Evolutionary conservation across 1,284 basidiomycete species (phyloP).

Genomic region (Porodaedalea pini): DNA sequence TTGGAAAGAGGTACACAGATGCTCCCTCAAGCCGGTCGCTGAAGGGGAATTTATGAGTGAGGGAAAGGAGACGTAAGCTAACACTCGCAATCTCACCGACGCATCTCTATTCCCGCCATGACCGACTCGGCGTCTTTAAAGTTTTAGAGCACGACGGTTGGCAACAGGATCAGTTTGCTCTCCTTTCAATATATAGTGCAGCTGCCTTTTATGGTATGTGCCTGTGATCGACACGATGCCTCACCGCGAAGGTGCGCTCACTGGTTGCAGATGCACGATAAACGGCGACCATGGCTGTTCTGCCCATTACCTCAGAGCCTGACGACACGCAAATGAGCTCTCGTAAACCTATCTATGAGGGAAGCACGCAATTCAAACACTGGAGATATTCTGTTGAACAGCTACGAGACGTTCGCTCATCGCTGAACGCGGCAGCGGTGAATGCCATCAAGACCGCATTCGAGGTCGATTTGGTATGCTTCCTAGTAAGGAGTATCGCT

Average conservation of each 20-base stretch:
- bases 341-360: conserved; percentile 59
- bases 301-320: background rate
- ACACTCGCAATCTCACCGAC: background rate
- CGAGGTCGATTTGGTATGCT: conserved; percentile 73
- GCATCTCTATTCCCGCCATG: background rate
- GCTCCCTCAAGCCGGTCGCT: background rate
- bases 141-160: background rate
- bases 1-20: background rate
- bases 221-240: background rate
- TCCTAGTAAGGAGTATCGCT: conserved; percentile 13
- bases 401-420: conserved; percentile 54
- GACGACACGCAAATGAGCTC: background rate
- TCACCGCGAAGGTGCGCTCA: background rate
- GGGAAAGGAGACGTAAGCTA: background rate
- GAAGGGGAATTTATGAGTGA: background rate
- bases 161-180: background rate
- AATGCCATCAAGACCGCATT: conserved; percentile 71
- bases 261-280: background rate
- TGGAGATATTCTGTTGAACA: conserved; percentile 81
- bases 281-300: conserved; percentile 11
- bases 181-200: background rate
- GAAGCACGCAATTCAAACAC: conserved; percentile 81
- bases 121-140: conserved; percentile 4
- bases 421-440: conserved; percentile 74
- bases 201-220: background rate